These are phyloP conservation scores for Endoconidiophora laricicola DNA, from an alignment of 2,329 filamentous ascomycete genomes.

Conservation along the genomic window DNA sequence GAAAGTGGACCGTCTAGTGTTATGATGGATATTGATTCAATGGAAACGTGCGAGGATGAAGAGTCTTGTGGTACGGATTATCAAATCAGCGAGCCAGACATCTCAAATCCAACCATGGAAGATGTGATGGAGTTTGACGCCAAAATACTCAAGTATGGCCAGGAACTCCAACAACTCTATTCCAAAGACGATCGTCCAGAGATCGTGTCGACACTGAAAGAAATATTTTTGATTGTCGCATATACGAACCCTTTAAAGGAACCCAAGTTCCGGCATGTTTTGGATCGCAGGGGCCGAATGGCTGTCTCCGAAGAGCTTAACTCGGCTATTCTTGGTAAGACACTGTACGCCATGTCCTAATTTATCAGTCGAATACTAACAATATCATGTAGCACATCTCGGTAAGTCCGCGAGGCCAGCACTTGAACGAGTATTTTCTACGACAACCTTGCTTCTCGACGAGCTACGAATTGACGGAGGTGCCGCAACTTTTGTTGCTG, in stretches of 20 bases:
- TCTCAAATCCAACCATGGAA: not conserved
- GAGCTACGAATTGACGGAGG: conserved; percentile 66
- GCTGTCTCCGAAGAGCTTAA: conserved; percentile 87
- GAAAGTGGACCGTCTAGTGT: conserved; percentile 15
- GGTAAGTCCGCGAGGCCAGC: conserved; percentile 80
- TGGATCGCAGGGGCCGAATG: conserved; percentile 59
- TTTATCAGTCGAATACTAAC: conserved; percentile 14
- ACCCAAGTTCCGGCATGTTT: conserved; percentile 54
- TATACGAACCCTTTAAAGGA: conserved; percentile 69
- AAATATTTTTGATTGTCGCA: conserved; percentile 77
- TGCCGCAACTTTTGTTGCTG: conserved; percentile 55
- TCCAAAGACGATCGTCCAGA: conserved; percentile 52
- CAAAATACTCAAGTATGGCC: conserved; percentile 45
- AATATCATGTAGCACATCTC: conserved; percentile 48
- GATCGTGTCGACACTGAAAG: conserved; percentile 55
- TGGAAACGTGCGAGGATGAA: not conserved
- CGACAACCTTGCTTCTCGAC: conserved; percentile 73
- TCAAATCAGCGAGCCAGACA: not conserved
- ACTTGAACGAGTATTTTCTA: conserved; percentile 69
- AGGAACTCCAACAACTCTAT: conserved; percentile 63
- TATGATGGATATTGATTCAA: conserved; percentile 36
- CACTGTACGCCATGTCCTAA: not conserved
- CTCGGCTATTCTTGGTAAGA: conserved; percentile 71
- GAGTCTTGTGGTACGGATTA: conserved; percentile 15
- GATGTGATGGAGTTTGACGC: conserved; percentile 14